Percentiles rank a stretch among this genome's conserved stretches.
phyloP scores from a whole-genome alignment of 306 rosid genomes.

The Delonix regia region DNA sequence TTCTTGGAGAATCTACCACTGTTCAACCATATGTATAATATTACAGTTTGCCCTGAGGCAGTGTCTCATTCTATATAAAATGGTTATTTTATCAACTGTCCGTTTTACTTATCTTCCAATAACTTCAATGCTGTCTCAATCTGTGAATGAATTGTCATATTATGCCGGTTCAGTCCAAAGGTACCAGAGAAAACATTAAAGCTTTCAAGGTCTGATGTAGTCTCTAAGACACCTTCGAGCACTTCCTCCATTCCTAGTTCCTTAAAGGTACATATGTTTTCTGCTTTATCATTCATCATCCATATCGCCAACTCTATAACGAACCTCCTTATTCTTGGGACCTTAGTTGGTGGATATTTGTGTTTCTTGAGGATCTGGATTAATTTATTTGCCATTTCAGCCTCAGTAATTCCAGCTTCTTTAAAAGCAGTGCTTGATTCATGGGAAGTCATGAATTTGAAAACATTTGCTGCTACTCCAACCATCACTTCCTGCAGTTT shows the following conservation, averaged over 20 bases:
- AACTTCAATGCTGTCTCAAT: conserved; percentile 72
- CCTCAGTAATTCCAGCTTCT: conserved; percentile 63
- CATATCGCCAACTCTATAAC: conserved; percentile 74
- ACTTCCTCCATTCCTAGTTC: conserved; percentile 59
- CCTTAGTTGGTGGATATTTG: conserved; percentile 67
- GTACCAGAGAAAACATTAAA: conserved; percentile 89
- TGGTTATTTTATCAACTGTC: not conserved
- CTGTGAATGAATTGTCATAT: conserved; percentile 68
- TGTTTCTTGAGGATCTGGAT: conserved; percentile 68
- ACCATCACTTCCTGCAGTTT: conserved; percentile 94
- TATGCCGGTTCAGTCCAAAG: conserved; percentile 82
- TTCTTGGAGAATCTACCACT: not conserved
- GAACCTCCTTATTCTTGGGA: conserved; percentile 90
- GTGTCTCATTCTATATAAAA: conserved; percentile 18
- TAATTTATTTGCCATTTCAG: conserved; percentile 57
- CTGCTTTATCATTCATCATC: conserved; percentile 80
- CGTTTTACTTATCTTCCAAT: conserved; percentile 40
- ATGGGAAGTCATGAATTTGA: conserved; percentile 65
- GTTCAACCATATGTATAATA: conserved; percentile 24
- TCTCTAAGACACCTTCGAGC: conserved; percentile 77
- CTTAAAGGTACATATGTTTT: conserved; percentile 57
- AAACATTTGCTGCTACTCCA: conserved; percentile 78
- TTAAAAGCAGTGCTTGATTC: conserved; percentile 68
- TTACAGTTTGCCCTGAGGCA: conserved; percentile 1
- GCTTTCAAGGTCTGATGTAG: conserved; percentile 96